phyloP scores from a whole-genome alignment of 257 asterid genomes.

The Ballota nigra region DNA sequence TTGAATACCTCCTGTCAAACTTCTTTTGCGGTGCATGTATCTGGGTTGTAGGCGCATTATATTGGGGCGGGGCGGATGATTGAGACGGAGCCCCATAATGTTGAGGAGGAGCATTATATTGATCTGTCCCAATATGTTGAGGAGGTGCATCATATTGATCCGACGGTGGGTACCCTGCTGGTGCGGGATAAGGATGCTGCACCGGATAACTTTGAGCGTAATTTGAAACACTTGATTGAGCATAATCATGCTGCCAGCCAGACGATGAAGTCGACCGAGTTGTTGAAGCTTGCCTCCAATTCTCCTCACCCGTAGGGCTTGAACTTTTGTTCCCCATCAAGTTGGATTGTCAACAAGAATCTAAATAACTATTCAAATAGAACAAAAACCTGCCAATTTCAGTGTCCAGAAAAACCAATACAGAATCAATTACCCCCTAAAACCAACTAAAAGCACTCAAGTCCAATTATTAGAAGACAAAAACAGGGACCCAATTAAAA shows the following conservation, averaged over 20 bases:
- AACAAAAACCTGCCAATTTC: constrained; percentile 31
- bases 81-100: constrained; percentile 43
- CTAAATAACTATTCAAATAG: constrained; percentile 18
- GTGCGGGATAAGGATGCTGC: constrained; percentile 37
- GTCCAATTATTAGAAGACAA: constrained; percentile 11
- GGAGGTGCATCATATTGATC: constrained; percentile 41
- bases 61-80: constrained; percentile 33
- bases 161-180: constrained; percentile 30
- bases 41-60: constrained; percentile 29
- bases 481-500: constrained; percentile 10
- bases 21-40: constrained; percentile 44
- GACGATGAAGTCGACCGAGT: constrained; percentile 49
- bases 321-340: constrained; percentile 85
- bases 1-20: constrained; percentile 78
- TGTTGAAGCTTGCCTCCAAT: constrained; percentile 51
- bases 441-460: background rate
- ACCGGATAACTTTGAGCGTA: constrained; percentile 53
- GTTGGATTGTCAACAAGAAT: constrained; percentile 30
- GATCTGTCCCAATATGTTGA: constrained; percentile 24
- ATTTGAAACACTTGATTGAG: constrained; percentile 48
- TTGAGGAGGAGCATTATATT: constrained; percentile 36
- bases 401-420: constrained; percentile 17
- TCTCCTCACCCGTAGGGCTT: constrained; percentile 38
- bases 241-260: constrained; percentile 50
- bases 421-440: constrained; percentile 16